Conservation (phyloP, 2,329 filamentous ascomycete species). For the Cytospora chrysosperma region DNA sequence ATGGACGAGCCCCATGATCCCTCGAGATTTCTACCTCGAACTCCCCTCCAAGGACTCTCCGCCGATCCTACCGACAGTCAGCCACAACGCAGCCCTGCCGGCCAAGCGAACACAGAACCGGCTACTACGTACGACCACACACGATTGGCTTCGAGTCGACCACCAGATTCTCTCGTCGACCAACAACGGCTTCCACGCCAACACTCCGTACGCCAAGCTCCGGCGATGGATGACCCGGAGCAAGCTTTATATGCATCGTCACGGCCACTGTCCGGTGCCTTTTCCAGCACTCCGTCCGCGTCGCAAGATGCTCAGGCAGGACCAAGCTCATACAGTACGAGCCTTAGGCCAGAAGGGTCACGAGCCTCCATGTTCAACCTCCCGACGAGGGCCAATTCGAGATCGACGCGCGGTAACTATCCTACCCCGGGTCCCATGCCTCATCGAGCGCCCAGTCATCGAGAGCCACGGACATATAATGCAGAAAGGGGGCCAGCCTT, state of each 20-base stretch:
- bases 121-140: conserved; percentile 20
- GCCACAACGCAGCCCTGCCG: conserved; percentile 7
- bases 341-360: conserved; percentile 57
- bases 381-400: conserved; percentile 61
- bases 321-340: conserved; percentile 31
- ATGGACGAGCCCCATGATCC: conserved; percentile 12
- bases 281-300: conserved; percentile 30
- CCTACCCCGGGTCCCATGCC: conserved; percentile 54
- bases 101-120: not conserved
- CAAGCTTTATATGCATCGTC: conserved; percentile 26
- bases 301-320: conserved; percentile 37
- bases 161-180: not conserved
- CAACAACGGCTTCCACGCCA: conserved; percentile 3
- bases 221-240: conserved; percentile 19
- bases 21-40: conserved; percentile 23
- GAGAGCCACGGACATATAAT: conserved; percentile 63
- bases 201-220: conserved; percentile 19
- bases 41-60: conserved; percentile 15
- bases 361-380: conserved; percentile 56
- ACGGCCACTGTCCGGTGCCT: conserved; percentile 35
- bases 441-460: conserved; percentile 66
- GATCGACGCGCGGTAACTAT: conserved; percentile 56
- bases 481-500: conserved; percentile 52
- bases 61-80: conserved; percentile 5
- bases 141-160: conserved; percentile 27